Evolutionary conservation across 192 early-diverging fungal genomes (phyloP).

Genomic region (Phycomyces blakesleeanus): DNA sequence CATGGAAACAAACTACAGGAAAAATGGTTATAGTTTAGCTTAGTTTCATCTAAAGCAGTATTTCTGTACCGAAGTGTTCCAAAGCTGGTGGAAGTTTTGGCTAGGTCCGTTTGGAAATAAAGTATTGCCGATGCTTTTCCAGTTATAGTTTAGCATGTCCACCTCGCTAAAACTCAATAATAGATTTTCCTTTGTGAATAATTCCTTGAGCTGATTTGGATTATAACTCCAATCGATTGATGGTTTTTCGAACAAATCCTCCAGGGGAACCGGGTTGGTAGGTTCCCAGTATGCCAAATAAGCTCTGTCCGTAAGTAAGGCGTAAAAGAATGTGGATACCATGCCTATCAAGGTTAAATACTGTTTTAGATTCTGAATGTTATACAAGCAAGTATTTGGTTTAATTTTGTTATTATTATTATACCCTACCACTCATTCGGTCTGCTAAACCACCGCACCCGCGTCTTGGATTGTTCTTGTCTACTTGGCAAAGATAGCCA

Average conservation of each 20-base stretch:
- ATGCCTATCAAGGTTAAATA: slow-evolving; percentile 23
- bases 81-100: slow-evolving; percentile 15
- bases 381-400: no score
- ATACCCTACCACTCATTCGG: slow-evolving; percentile 30
- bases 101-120: slow-evolving; percentile 10
- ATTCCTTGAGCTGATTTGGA: slow-evolving; percentile 3
- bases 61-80: slow-evolving; percentile 4
- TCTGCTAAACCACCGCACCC: slow-evolving; percentile 40
- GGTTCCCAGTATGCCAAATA: slow-evolving; percentile 33
- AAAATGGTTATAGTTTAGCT: not conserved
- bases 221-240: slow-evolving; percentile 38
- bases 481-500: slow-evolving; percentile 29
- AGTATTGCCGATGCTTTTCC: not conserved
- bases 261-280: slow-evolving; percentile 22
- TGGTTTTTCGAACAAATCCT: slow-evolving; percentile 33
- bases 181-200: slow-evolving; percentile 1
- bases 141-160: slow-evolving; percentile 12
- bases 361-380: not conserved
- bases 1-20: slow-evolving; percentile 20
- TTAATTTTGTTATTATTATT: no score
- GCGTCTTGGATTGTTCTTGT: slow-evolving; percentile 3
- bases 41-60: not conserved
- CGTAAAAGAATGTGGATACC: slow-evolving; percentile 38
- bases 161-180: slow-evolving; percentile 3
- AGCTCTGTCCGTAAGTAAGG: slow-evolving; percentile 31